Base-by-base conservation (phyloP, 371 early-diverging fungal species). In the Phascolomyces articulosus region DNA sequence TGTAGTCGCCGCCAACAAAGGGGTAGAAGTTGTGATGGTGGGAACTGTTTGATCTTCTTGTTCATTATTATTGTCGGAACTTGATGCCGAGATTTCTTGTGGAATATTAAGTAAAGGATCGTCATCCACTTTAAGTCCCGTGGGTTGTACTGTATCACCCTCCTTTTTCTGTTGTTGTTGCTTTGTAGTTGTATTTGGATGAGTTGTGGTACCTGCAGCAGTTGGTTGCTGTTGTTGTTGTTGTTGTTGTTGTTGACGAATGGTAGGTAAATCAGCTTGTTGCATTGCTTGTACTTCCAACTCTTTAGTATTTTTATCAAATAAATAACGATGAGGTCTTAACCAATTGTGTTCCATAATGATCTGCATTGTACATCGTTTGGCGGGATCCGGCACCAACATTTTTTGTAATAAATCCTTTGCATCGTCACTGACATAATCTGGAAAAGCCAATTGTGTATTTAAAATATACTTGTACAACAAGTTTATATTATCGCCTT, bases 381-480 rank as follows among this genome's bases (percentile, higher is more conserved):
- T 85, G 48, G 83, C 72, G 13, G 97, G 97, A 72, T 96, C 94
- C 16, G 95, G 93, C 11, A 95, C 96, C 27, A 98, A 79, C 91
- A 99, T 98, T 61, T 91, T 87, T 62, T 88, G 85, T 38, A 99
- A 75, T 58, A 99, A 77, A 69, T 90, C 86, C 44, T 91, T 84
- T 4, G 97, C 96, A 58, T 88, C 90, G 10, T 82, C 70, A 31
- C 91, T 86, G 63, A 98, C 91, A 74, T 94, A 90, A 11, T 96
- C 95, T 1, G 98, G 98, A 69, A 95, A 96, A 4, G 91, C 91
- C 4, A 96, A 79, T 23, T 92, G 87, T 18, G 98, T 96, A 55
- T 92, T 92, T 63, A 97, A 73, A 63, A 98, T 98, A 70, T 98
- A 96, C 73, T 94, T 93, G 87, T 98, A 98, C 21, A 98, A 86